Evolutionary conservation across 2,329 filamentous ascomycete species (phyloP), one percentile per base, ranked within the genome.

Genomic region (Arachnomyces sp.): DNA sequence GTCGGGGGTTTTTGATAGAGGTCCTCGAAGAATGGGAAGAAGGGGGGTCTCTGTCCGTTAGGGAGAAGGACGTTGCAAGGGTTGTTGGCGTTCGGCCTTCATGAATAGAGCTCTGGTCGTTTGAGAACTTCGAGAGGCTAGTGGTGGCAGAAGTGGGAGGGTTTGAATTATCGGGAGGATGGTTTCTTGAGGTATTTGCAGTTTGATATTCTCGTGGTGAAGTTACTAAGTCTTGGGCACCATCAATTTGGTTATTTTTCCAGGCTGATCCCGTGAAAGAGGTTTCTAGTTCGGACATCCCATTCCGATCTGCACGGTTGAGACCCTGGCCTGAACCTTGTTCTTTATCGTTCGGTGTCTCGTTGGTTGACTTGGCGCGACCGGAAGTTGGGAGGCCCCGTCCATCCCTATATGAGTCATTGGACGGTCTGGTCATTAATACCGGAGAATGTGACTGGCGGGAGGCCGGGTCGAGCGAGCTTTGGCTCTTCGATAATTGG

Each of bases 181-280:
- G 44, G 38, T 60, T 61, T 38, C 52, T 45, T 7, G 53, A 50
- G 11, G 60, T 61, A 38, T 53, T 56, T 13, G 56, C 57, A 31
- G 52, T 49, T 14, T 48, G 46, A 44, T 49, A 53, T 21, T 54
- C 68, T 34, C 73, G 68, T 35, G 38, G 35, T 9, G 52, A 45
- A 7, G 44, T 17, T 3, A 43, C 38, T 5, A 40, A 36, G 18
- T 57, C 55, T 18, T 54, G 51, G 3, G 36, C 34, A 18, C 42
- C 46, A 29, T 63, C 61, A 14, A 48, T 39, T 11, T 50, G 53
- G 31, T 55, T 62, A 14, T 33, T 31, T 28, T 47, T 57, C 38
- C 53, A 50, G 18, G 47, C 32, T 5, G 49, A 39, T 15, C 43
- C 36, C 34, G 55, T 38, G 28, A 56, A 49, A 17, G 53, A 44